Evolutionary conservation across 345 rosid genomes (phyloP).

Genomic region (Populus davidiana): DNA sequence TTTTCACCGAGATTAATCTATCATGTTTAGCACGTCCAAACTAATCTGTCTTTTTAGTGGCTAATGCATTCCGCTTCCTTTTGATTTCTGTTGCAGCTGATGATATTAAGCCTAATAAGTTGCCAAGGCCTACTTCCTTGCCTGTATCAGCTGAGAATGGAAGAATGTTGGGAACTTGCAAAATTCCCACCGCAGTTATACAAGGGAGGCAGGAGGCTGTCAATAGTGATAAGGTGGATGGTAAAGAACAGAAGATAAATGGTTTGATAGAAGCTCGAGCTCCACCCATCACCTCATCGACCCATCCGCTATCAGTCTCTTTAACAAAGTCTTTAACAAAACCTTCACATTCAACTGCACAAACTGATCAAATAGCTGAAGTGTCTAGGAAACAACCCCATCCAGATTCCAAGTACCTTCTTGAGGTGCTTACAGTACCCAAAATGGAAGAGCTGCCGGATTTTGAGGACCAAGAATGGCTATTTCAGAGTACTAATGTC

Average conservation of each 20-base stretch:
- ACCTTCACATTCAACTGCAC: conserved; percentile 25
- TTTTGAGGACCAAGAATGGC: conserved; percentile 62
- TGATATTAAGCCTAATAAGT: conserved; percentile 16
- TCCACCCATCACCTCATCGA: background rate
- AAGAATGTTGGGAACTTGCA: conserved; percentile 15
- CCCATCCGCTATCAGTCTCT: background rate
- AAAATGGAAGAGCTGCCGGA: conserved; percentile 46
- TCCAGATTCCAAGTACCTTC: conserved; percentile 61
- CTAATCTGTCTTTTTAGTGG: background rate
- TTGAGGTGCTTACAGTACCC: conserved; percentile 54
- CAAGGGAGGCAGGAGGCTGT: conserved; percentile 4
- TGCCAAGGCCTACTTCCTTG: background rate
- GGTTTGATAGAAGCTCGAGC: conserved; percentile 3
- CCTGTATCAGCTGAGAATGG: conserved; percentile 15
- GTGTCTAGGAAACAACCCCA: conserved; percentile 53
- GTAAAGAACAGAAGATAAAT: conserved; percentile 9
- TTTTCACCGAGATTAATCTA: background rate
- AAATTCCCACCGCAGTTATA: conserved; percentile 1
- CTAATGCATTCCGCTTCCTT: background rate
- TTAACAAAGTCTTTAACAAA: conserved; percentile 17
- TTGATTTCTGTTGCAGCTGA: conserved; percentile 15
- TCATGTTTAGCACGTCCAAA: background rate
- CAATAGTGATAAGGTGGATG: conserved; percentile 6
- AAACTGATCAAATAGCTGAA: conserved; percentile 37
- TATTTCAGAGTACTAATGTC: conserved; percentile 30